Evolutionary conservation across 2,329 filamentous ascomycete species (phyloP).

Genomic region (Hymenoscyphus salicellus): DNA sequence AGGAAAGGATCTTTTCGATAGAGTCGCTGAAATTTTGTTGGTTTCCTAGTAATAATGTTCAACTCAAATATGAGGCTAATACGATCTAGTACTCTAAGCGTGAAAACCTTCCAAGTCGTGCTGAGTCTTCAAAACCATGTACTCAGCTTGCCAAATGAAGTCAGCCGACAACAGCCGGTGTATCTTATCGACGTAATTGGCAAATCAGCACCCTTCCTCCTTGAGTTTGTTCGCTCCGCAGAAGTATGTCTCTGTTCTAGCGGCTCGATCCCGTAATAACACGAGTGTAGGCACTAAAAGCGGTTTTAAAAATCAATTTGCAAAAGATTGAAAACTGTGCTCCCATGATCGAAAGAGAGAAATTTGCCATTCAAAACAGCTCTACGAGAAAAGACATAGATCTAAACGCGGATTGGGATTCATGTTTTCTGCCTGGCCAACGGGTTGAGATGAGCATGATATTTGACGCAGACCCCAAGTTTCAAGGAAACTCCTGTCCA

Average conservation of each 20-base stretch:
- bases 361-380: slow-evolving; percentile 33
- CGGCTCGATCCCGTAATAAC: background rate
- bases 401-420: slow-evolving; percentile 26
- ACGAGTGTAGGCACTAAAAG: slow-evolving; percentile 22
- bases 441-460: slow-evolving; percentile 36
- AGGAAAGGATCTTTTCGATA: slow-evolving; percentile 13
- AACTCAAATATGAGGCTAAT: background rate
- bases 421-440: slow-evolving; percentile 35
- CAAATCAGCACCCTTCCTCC: slow-evolving; percentile 31
- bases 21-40: slow-evolving; percentile 17
- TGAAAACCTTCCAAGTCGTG: slow-evolving; percentile 28
- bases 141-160: slow-evolving; percentile 27
- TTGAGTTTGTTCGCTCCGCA: slow-evolving; percentile 33
- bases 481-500: background rate
- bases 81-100: slow-evolving; percentile 19
- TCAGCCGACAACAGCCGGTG: slow-evolving; percentile 36
- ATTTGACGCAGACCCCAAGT: slow-evolving; percentile 17
- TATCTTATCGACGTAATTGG: slow-evolving; percentile 34
- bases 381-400: slow-evolving; percentile 25
- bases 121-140: slow-evolving; percentile 26
- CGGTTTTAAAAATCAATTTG: slow-evolving; percentile 32
- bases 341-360: slow-evolving; percentile 28
- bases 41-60: background rate
- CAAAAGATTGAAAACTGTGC: slow-evolving; percentile 18
- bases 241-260: slow-evolving; percentile 17